Conservation (phyloP, 2,329 filamentous ascomycete species). For the Lizonia empirigonia region DNA sequence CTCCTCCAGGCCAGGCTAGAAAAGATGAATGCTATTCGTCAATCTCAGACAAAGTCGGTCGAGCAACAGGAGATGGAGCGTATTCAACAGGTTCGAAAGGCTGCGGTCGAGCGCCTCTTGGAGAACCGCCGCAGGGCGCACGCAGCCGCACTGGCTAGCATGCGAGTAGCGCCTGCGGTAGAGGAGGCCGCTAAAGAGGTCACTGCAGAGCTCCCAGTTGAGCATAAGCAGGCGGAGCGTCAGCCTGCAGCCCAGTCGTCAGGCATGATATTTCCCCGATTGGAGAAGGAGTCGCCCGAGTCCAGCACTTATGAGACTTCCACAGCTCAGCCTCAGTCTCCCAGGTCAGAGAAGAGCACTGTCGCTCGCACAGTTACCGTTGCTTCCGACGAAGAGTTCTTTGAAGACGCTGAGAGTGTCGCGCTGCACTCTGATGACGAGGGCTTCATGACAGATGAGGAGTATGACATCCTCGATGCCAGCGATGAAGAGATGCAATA, state of each 20-base stretch:
- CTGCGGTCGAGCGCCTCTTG: slow-evolving; percentile 42
- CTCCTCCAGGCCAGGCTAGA: slow-evolving; percentile 35
- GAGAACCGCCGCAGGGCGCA: slow-evolving; percentile 42
- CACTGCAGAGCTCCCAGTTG: slow-evolving; percentile 39
- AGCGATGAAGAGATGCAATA: slow-evolving; percentile 75
- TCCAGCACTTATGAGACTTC: slow-evolving; percentile 72
- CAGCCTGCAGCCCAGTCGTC: slow-evolving; percentile 30
- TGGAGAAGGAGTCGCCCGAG: slow-evolving; percentile 90
- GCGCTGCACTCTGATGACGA: slow-evolving; percentile 64
- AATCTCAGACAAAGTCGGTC: slow-evolving; percentile 27
- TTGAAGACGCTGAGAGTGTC: slow-evolving; percentile 65
- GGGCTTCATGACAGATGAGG: slow-evolving; percentile 93
- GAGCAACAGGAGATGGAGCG: slow-evolving; percentile 37
- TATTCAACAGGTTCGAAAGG: slow-evolving; percentile 43
- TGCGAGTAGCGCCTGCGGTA: slow-evolving; percentile 33
- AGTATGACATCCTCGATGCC: slow-evolving; percentile 96
- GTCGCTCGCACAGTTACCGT: slow-evolving; percentile 41
- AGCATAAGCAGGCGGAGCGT: slow-evolving; percentile 37
- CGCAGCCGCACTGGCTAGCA: slow-evolving; percentile 32
- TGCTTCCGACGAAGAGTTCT: slow-evolving; percentile 58
- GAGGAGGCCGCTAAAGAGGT: slow-evolving; percentile 23
- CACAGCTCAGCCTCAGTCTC: slow-evolving; percentile 33
- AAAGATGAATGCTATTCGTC: slow-evolving; percentile 27
- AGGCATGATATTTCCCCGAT: slow-evolving; percentile 95
- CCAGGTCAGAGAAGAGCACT: slow-evolving; percentile 35